These are phyloP conservation scores for Suillus placidus DNA, from an alignment of 768 basidiomycete genomes.

Conservation along the genomic window DNA sequence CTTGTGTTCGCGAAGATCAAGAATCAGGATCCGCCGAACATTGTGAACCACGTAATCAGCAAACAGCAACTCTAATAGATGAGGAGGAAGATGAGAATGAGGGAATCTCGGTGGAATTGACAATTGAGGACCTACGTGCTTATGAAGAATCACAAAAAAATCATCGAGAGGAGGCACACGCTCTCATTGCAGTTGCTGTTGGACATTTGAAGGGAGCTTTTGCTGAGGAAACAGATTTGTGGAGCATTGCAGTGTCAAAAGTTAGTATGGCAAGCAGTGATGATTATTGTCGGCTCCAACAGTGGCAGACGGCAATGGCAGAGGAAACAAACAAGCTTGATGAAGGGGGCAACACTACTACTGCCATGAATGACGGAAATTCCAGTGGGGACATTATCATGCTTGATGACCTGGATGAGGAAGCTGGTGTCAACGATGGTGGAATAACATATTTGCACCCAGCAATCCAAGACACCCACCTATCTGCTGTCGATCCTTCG, in stretches of 20 bases:
- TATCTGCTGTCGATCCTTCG: neutral
- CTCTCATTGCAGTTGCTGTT: neutral
- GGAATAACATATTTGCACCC: too few species aligned
- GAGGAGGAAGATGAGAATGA: neutral
- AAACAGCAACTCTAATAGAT: too few species aligned
- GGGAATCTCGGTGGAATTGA: neutral
- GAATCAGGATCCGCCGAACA: too few species aligned
- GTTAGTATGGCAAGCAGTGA: neutral
- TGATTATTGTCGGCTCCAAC: neutral
- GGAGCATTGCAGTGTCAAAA: neutral
- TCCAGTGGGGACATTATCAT: too few species aligned
- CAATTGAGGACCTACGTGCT: neutral
- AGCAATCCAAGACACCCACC: too few species aligned
- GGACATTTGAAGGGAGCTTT: neutral
- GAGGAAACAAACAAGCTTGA: too few species aligned
- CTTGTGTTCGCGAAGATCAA: too few species aligned
- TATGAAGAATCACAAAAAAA: neutral
- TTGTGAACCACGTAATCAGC: too few species aligned
- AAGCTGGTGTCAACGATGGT: too few species aligned
- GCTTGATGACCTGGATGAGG: too few species aligned
- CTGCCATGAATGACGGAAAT: too few species aligned
- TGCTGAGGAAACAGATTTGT: neutral
- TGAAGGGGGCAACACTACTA: too few species aligned
- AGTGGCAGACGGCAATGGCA: neutral
- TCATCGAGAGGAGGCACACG: neutral